Evolutionary conservation across 2,329 filamentous ascomycete species (phyloP).

Genomic region (Corynespora cassiicola): DNA sequence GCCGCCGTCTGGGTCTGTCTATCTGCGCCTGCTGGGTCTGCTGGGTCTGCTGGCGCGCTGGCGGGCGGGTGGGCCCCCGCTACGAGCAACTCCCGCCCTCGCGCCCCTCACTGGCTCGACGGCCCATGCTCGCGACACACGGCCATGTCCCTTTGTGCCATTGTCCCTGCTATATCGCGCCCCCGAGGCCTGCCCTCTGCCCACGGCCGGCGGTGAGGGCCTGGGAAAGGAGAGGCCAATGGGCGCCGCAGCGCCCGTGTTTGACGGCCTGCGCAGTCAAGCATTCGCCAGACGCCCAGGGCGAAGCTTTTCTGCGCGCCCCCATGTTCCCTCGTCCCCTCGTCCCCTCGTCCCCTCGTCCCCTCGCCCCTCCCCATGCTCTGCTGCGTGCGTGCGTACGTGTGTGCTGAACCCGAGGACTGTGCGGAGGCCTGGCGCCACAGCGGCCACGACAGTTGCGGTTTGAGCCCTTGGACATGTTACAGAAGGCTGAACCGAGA

Average conservation of each 20-base stretch:
- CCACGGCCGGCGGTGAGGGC: slow-evolving; percentile 19
- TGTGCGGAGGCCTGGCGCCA: slow-evolving; percentile 16
- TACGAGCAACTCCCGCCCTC: no score
- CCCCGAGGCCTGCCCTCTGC: slow-evolving; percentile 2
- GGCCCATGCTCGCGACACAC: no score
- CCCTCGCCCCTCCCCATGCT: no score
- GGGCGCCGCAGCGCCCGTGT: slow-evolving; percentile 9
- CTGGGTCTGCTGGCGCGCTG: no score
- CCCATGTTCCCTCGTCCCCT: no score
- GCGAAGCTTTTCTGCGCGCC: slow-evolving; percentile 17
- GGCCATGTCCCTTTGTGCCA: no score
- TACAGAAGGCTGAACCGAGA: slow-evolving; percentile 25
- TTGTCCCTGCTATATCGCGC: slow-evolving; percentile 8
- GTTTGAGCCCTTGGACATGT: slow-evolving; percentile 21
- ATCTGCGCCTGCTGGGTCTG: no score
- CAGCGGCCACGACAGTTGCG: slow-evolving; percentile 19
- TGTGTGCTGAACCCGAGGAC: slow-evolving; percentile 13
- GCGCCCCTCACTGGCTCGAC: no score
- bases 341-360: no score
- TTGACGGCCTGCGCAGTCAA: slow-evolving; percentile 8
- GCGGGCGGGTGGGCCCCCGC: no score
- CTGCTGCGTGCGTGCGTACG: slow-evolving; percentile 1
- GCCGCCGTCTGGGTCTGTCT: no score
- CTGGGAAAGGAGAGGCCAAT: slow-evolving; percentile 8
- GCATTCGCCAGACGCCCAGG: slow-evolving; percentile 8